Base-by-base conservation (phyloP, 768 basidiomycete species). In the Tylopilus subfusipes region DNA sequence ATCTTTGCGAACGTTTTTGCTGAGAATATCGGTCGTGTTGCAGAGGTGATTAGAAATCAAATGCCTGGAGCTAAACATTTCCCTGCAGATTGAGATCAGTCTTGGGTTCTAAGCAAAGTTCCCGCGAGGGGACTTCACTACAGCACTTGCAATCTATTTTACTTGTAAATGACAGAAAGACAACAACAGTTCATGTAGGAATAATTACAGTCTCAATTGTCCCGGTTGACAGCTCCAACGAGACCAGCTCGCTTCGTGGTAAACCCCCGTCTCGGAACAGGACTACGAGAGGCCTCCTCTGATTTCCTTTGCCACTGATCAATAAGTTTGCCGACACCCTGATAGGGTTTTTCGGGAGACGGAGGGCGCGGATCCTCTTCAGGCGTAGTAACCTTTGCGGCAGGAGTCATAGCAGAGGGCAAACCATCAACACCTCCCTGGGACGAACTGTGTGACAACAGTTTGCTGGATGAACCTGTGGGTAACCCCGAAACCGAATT, bases 241-340 rank as follows among this genome's bases (percentile, higher is more conserved):
- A 68, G 67, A 57, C 71, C 64, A 58, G 74, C 70, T 63, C 78
- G 75, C 68, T 78, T 83, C 3, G 68, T 54, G 27, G 66, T 63
- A 48, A 72, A 57, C 30, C 70, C 72, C 74, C 78, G 75, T 65
- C 73, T 75, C 34, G 64, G 64, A 27, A 57, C 58, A 21, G 68
- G 68, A 24, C 66, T 64, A 24, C 68, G 75, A 24, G 73, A 56
- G 45, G 71, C 64, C 34, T 82, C 83, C 59, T 85, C 86, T 18
- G 85, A 82, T 72, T 87, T 92, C 54, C 82, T 83, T 69, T 93
- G 89, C 91, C 91, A 93, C 65, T 92, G 83, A 65, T 90, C 88
- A 59, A 93, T 93, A 33, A 93, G 76, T 71, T 80, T 88, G 27
- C 89, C 86, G 42, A 93, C 91, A 34, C 91, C 91, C 64, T 83